These are phyloP conservation scores for Williopsis jadinii DNA, from an alignment of 1,139 yeast species.

Conservation along the genomic window DNA sequence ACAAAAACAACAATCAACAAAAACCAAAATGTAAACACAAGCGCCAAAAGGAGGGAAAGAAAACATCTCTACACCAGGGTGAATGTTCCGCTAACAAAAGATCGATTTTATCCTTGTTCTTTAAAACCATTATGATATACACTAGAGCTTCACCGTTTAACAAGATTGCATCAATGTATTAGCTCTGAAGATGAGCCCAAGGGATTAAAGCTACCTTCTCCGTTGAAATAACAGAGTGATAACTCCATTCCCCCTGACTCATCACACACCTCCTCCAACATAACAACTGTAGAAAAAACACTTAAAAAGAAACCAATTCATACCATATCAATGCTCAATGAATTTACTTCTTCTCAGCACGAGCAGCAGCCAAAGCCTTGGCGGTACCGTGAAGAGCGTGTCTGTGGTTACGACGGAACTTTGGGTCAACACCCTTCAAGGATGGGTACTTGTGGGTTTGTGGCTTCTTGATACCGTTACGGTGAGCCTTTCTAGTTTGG, in stretches of 20 bases:
- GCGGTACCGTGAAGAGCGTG: slow-evolving; percentile 98
- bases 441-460: slow-evolving; percentile 97
- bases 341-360: slow-evolving; percentile 30
- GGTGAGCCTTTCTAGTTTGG: slow-evolving; percentile 99
- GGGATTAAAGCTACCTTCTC: too few species aligned
- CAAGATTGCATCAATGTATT: too few species aligned
- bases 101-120: too few species aligned
- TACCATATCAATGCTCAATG: neutral
- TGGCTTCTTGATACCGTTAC: slow-evolving; percentile 99
- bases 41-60: neutral
- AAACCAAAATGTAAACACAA: slow-evolving; percentile 3
- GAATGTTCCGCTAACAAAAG: too few species aligned
- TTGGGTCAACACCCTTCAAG: slow-evolving; percentile 97
- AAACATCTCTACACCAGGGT: too few species aligned
- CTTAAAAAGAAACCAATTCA: neutral
- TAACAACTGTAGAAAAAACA: neutral
- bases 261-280: too few species aligned
- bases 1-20: slow-evolving; percentile 6
- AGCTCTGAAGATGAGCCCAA: too few species aligned
- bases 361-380: slow-evolving; percentile 81
- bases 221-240: too few species aligned
- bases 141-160: too few species aligned
- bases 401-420: slow-evolving; percentile 99
- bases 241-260: too few species aligned
- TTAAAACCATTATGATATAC: too few species aligned